These are phyloP conservation scores for Rhizopogon rudus DNA, from an alignment of 768 basidiomycete genomes.

Conservation along the genomic window DNA sequence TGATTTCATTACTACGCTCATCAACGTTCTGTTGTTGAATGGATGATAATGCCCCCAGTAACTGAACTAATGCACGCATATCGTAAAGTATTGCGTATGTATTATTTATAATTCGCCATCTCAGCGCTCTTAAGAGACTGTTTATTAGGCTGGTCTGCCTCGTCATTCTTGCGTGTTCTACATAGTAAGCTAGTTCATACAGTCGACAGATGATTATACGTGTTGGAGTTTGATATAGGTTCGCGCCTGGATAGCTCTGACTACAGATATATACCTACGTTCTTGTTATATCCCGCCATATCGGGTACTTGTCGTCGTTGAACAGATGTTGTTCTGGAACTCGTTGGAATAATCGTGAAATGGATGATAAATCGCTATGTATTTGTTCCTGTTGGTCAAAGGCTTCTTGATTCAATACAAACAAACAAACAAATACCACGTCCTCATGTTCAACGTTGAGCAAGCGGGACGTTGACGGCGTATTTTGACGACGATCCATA, in stretches of 20 bases:
- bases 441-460: background rate
- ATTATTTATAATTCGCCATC: background rate
- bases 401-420: background rate
- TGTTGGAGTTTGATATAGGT: no score
- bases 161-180: background rate
- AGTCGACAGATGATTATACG: background rate
- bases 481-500: background rate
- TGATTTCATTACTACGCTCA: background rate
- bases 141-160: background rate
- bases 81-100: background rate
- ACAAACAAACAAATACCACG: background rate
- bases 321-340: no score
- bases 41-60: background rate
- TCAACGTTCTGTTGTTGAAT: background rate
- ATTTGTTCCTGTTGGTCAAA: background rate
- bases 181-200: background rate
- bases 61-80: background rate
- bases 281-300: no score
- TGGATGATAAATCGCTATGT: no score
- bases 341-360: no score
- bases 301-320: no score
- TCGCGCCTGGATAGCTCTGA: no score
- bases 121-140: background rate
- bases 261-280: no score
- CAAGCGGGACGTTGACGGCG: no score